Evolutionary conservation across 192 early-diverging fungal genomes (phyloP).

Genomic region (Coemansia sp.): DNA sequence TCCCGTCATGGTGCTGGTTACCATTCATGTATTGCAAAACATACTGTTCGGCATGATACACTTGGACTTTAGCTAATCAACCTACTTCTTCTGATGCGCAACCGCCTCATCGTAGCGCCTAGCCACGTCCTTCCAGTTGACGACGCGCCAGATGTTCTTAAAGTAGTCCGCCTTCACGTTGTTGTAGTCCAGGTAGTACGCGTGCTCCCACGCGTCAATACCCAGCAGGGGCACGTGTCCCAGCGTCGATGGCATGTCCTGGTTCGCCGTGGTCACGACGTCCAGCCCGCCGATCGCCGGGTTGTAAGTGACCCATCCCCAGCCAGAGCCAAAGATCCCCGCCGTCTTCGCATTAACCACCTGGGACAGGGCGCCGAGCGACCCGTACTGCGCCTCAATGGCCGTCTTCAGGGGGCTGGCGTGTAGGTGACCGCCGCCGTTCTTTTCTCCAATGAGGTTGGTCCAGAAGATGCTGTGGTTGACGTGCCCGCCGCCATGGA

Average conservation of each 20-base stretch:
- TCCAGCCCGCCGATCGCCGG: conserved; percentile 72
- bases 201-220: conserved; percentile 95
- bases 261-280: conserved; percentile 86
- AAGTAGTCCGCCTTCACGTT: conserved; percentile 97
- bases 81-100: conserved; percentile 6
- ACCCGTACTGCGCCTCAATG: conserved; percentile 81
- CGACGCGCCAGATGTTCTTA: conserved; percentile 89
- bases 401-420: conserved; percentile 63
- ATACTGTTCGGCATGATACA: conserved; percentile 64
- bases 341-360: conserved; percentile 78
- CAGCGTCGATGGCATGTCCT: conserved; percentile 64
- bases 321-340: conserved; percentile 88
- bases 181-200: conserved; percentile 97
- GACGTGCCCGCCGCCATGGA: conserved; percentile 91
- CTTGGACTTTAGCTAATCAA: conserved; percentile 52
- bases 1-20: conserved; percentile 64
- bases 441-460: conserved; percentile 80
- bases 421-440: conserved; percentile 74
- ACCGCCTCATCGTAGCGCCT: conserved; percentile 73
- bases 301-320: conserved; percentile 97
- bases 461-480: conserved; percentile 95
- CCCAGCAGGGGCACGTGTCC: conserved; percentile 82
- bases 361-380: conserved; percentile 72
- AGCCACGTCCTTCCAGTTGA: conserved; percentile 97
- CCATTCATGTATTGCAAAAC: conserved; percentile 71